Evolutionary conservation across 1,284 basidiomycete genomes (phyloP).

Genomic region (Violaceomyces palustris): DNA sequence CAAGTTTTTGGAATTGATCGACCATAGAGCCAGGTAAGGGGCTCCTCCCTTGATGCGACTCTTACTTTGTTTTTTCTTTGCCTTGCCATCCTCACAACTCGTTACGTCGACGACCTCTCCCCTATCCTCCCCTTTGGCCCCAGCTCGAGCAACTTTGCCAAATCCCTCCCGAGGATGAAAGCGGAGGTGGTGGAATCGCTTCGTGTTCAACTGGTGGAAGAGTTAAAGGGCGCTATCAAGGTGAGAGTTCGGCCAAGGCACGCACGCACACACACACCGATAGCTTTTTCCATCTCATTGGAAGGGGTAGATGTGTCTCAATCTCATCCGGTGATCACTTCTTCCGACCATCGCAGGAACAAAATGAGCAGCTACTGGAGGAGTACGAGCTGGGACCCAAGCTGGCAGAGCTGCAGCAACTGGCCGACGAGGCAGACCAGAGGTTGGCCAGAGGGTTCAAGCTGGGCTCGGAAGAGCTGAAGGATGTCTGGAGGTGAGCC

Average conservation of each 20-base stretch:
- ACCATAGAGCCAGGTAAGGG: slow-evolving; percentile 26
- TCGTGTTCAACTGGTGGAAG: slow-evolving; percentile 30
- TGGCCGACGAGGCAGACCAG: slow-evolving; percentile 37
- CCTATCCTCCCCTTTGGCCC: not conserved
- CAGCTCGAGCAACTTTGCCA: slow-evolving; percentile 21
- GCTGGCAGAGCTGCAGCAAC: slow-evolving; percentile 25
- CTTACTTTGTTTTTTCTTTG: too few relatives aligned
- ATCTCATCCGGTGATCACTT: too few relatives aligned
- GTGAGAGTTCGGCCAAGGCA: too few relatives aligned
- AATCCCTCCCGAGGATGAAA: slow-evolving; percentile 28
- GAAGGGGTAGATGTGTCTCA: too few relatives aligned
- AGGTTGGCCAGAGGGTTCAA: slow-evolving; percentile 17
- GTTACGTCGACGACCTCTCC: too few relatives aligned
- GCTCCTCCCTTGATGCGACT: too few relatives aligned
- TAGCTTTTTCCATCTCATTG: too few relatives aligned
- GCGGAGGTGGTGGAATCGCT: slow-evolving; percentile 22
- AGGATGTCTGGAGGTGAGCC: slow-evolving; percentile 36
- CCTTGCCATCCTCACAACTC: too few relatives aligned
- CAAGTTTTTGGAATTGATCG: slow-evolving; percentile 39
- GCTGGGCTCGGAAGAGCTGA: slow-evolving; percentile 16
- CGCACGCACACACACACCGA: too few relatives aligned
- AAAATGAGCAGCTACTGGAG: slow-evolving; percentile 29
- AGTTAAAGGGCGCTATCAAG: slow-evolving; percentile 36
- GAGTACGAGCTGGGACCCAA: slow-evolving; percentile 30
- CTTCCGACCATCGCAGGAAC: slow-evolving; percentile 4